phyloP scores from a whole-genome alignment of 176 grass and related monocot genomes.

The Musa itinerans region DNA sequence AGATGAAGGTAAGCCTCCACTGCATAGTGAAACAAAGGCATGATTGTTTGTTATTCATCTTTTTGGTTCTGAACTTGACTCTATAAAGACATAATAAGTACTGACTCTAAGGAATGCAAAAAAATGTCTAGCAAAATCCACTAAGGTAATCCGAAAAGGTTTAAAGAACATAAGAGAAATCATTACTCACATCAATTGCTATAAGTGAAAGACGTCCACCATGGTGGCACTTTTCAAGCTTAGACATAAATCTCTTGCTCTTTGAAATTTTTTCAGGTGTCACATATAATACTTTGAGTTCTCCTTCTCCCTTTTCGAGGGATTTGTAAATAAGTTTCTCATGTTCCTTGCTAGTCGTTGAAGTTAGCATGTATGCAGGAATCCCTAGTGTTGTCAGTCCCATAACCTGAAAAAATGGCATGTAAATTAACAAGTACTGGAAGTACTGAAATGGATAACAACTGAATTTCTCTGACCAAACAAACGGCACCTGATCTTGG shows the following conservation, averaged over 20 bases:
- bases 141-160: background rate
- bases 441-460: background rate
- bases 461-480: background rate
- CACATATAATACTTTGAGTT: constrained; percentile 86
- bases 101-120: no score
- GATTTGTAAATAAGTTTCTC: constrained; percentile 77
- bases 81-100: no score
- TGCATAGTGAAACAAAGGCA: no score
- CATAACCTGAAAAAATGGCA: constrained; percentile 57
- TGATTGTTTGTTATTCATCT: no score
- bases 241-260: constrained; percentile 98
- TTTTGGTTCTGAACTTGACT: no score
- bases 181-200: constrained; percentile 85
- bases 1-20: no score
- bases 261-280: constrained; percentile 95
- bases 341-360: constrained; percentile 68
- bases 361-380: constrained; percentile 76
- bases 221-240: constrained; percentile 94
- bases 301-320: constrained; percentile 83
- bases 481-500: constrained; percentile 58
- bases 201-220: constrained; percentile 74
- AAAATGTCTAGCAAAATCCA: background rate
- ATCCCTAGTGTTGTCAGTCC: constrained; percentile 79
- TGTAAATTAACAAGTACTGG: constrained; percentile 16
- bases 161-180: background rate